Conservation (phyloP, 208 protist species). For the Acanthamoeba culbertsoni region DNA sequence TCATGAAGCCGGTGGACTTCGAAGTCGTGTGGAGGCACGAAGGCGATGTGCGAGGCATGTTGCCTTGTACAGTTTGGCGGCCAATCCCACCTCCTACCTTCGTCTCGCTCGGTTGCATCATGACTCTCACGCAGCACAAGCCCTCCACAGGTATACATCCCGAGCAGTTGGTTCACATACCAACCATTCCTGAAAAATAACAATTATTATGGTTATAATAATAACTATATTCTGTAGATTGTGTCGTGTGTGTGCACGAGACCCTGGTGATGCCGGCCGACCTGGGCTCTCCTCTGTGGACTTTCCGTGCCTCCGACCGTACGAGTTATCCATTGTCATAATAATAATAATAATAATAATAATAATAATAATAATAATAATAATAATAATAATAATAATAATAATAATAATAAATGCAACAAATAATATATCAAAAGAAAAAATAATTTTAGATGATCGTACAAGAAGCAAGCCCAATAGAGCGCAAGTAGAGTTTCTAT, state of each 20-base stretch:
- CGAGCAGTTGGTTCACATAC: not conserved
- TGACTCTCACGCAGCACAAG: not conserved
- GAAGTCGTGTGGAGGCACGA: conserved; percentile 8
- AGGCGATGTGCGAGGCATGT: not conserved
- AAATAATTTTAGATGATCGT: not conserved
- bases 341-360: not conserved
- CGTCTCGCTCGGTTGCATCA: not conserved
- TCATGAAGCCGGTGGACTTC: conserved; percentile 39
- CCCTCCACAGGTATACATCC: not conserved
- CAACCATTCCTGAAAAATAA: not conserved
- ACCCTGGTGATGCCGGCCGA: not conserved
- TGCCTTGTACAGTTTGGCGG: not conserved
- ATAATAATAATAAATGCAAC: no score
- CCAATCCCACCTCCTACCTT: not conserved
- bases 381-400: no score
- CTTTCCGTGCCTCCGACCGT: not conserved
- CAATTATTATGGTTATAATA: not conserved
- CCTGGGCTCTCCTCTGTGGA: not conserved
- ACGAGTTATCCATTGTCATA: not conserved
- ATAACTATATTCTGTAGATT: not conserved
- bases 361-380: not conserved
- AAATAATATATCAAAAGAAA: not conserved
- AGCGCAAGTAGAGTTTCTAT: not conserved
- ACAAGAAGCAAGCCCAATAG: not conserved
- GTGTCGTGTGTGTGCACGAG: not conserved